These are phyloP conservation scores for Coniochaeta ligniaria DNA, from an alignment of 2,329 filamentous ascomycete genomes.

Conservation along the genomic window DNA sequence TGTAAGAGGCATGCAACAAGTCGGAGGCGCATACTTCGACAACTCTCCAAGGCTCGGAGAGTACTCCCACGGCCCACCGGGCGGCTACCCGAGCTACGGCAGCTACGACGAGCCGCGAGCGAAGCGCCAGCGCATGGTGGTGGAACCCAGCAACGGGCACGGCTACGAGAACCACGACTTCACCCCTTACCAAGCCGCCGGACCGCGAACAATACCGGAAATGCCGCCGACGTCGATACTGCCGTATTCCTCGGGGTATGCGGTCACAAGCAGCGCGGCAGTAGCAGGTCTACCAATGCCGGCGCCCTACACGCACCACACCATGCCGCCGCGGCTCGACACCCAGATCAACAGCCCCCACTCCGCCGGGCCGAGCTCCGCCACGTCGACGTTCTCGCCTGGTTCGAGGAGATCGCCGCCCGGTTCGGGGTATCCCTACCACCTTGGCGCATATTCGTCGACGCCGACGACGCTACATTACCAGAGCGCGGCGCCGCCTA, in stretches of 20 bases:
- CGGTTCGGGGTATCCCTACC: conserved; percentile 4
- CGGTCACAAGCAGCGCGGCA: conserved; percentile 8
- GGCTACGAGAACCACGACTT: conserved; percentile 14
- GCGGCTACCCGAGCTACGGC: conserved; percentile 4
- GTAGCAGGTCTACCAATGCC: conserved; percentile 10
- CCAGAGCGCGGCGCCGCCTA: not conserved
- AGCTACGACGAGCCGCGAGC: conserved; percentile 12
- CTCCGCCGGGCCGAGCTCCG: conserved; percentile 9
- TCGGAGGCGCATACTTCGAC: conserved; percentile 10
- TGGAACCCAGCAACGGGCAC: conserved; percentile 4
- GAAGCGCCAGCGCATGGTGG: conserved; percentile 15
- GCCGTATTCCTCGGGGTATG: conserved; percentile 11
- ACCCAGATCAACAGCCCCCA: conserved; percentile 7
- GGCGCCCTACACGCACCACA: conserved; percentile 4
- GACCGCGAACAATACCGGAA: conserved; percentile 16
- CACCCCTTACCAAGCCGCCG: conserved; percentile 7
- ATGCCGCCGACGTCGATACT: conserved; percentile 9
- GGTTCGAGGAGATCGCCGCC: conserved; percentile 9
- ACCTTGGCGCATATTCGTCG: conserved; percentile 1
- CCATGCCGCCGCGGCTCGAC: conserved; percentile 12
- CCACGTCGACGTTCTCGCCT: conserved; percentile 11
- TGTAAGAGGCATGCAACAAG: conserved; percentile 5
- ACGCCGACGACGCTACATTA: conserved; percentile 3
- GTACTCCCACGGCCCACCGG: conserved; percentile 10
- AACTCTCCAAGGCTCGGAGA: conserved; percentile 15